Percentiles rank a stretch among this genome's conserved stretches.
These are phyloP conservation scores for Boechera retrofracta DNA, from an alignment of 345 rosid genomes.

Conservation along the genomic window DNA sequence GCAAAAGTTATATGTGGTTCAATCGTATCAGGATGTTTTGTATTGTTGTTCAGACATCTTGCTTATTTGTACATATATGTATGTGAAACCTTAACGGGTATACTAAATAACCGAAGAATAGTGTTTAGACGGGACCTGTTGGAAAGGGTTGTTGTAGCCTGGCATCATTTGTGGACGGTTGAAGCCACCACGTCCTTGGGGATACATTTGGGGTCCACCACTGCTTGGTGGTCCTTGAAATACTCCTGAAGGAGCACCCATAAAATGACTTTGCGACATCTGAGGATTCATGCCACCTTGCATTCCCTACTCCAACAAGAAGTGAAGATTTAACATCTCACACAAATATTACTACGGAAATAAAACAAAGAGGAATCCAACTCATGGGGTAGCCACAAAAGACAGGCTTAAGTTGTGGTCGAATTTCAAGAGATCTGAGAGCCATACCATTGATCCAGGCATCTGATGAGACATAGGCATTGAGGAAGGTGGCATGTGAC, in stretches of 20 bases:
- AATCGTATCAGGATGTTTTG: conserved; percentile 1
- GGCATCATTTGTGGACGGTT: conserved; percentile 90
- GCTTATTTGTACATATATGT: background rate
- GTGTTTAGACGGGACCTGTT: conserved; percentile 40
- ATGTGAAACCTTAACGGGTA: background rate
- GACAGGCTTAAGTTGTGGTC: conserved; percentile 13
- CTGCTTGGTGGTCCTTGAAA: conserved; percentile 72
- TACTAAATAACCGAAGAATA: background rate
- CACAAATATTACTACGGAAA: conserved; percentile 3
- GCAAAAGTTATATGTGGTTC: background rate
- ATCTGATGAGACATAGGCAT: conserved; percentile 61
- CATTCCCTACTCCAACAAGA: conserved; percentile 62
- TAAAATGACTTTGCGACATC: conserved; percentile 79
- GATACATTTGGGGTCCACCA: conserved; percentile 91
- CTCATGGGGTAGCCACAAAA: conserved; percentile 25
- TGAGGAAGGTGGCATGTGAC: conserved; percentile 60
- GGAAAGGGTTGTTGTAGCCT: conserved; percentile 87
- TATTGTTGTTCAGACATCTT: conserved; percentile 3
- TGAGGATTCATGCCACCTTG: conserved; percentile 82
- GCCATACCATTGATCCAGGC: conserved; percentile 86
- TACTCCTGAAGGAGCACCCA: conserved; percentile 73
- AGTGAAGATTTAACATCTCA: background rate
- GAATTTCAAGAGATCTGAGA: conserved; percentile 33
- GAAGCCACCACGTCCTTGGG: conserved; percentile 73
- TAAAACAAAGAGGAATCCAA: conserved; percentile 9